Base-by-base conservation (phyloP, 345 rosid species). In the Raphanus sativus region DNA sequence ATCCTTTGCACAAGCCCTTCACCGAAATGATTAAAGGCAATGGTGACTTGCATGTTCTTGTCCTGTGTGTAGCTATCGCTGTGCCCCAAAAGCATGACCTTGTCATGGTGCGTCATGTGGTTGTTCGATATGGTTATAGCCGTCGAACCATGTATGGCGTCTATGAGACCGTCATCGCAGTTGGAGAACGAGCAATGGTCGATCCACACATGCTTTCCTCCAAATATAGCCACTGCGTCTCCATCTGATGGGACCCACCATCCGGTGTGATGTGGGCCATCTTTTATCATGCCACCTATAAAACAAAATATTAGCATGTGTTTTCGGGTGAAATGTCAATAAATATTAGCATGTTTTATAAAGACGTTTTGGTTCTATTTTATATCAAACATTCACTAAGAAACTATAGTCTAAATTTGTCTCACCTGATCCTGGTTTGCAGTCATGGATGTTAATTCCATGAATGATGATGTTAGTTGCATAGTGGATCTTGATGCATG, bases 11-110 rank as follows among this genome's bases (percentile, higher is more conserved):
- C 92, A 0, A 91, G 77, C 7, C 97, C 97, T 86, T 91, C 90
- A 6, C 97, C 94, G 13, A 91, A 91, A 77, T 89, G 97, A 84
- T 91, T 91, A 75, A 91, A 91, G n/a, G 97, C 97, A 50, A 91
- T 67, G 28, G 97, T 91, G 63, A 86, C 90, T 60, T 89, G 97
- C 97, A 91, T 91, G 80, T 81, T 40, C 84, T 83, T 89, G 79
- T 91, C 97, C 32, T 77, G 84, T 4, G 90, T 84, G 63, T 84
- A 89, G 6, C 86, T 74, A 79, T 91, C 94, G 55, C 86, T 89
- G 50, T 88, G 89, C 4, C 97, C 97, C 74, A 91, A 69, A 6
- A 91, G 84, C 91, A 91, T 91, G 71, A 91, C 97, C 83, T 91
- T 91, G 67, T 91, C 88, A 73, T 91, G 97, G 69, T 91, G 94